phyloP scores from a whole-genome alignment of 1,284 basidiomycete genomes.

The Coniferiporia sulphurascens region DNA sequence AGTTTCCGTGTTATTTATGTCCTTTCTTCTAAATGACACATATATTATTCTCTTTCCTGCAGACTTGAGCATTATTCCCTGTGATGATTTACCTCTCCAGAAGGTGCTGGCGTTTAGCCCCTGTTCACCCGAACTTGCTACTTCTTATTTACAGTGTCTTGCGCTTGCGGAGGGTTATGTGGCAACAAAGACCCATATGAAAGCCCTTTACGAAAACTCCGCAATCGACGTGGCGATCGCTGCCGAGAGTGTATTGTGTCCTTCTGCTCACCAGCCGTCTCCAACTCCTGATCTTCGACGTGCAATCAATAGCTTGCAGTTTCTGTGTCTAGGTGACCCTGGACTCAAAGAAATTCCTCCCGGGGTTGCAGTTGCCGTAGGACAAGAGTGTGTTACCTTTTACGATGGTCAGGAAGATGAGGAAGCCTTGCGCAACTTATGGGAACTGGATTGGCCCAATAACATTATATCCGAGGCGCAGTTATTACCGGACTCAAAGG shows the following conservation, averaged over 20 bases:
- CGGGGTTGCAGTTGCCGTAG: neutral
- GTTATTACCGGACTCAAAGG: neutral
- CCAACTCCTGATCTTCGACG: constrained; percentile 15
- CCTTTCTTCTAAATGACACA: neutral
- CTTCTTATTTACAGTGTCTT: constrained; percentile 69
- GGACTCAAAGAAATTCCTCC: neutral
- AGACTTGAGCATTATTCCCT: constrained; percentile 74
- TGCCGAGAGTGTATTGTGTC: constrained; percentile 3
- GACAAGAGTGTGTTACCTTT: neutral
- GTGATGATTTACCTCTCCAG: constrained; percentile 74
- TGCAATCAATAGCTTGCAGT: constrained; percentile 16
- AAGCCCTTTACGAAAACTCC: neutral
- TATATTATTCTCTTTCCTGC: constrained; percentile 16
- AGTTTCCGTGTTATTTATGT: constrained; percentile 27
- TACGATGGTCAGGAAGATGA: neutral
- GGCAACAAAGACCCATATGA: neutral
- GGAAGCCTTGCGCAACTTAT: neutral
- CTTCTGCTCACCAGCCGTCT: neutral
- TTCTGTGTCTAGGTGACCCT: constrained; percentile 13
- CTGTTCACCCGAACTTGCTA: constrained; percentile 53
- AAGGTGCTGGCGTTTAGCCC: constrained; percentile 62
- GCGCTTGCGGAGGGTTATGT: constrained; percentile 52
- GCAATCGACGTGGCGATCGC: neutral
- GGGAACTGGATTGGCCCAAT: constrained; percentile 1
- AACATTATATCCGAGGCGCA: neutral